phyloP scores from a whole-genome alignment of 805 yeast genomes.

The Nakazawaea molendinolei region DNA sequence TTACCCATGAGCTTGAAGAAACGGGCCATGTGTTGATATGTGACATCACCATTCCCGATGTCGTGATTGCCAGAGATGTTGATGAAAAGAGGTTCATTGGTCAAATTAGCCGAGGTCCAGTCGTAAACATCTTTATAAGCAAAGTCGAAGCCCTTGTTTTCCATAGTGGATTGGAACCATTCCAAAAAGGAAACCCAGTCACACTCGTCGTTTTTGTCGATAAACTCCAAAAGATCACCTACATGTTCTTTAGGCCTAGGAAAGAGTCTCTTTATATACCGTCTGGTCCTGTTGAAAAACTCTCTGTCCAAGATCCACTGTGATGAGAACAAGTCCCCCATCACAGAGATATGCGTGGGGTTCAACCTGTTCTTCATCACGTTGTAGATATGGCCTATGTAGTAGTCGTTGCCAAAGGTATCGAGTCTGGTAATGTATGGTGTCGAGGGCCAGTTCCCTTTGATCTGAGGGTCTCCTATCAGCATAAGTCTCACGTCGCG shows the following conservation, averaged over 20 bases:
- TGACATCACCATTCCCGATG: slow-evolving; percentile 94
- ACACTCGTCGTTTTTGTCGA: slow-evolving; percentile 42
- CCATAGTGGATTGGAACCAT: slow-evolving; percentile 22
- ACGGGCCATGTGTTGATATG: slow-evolving; percentile 83
- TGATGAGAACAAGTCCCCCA: slow-evolving; percentile 90
- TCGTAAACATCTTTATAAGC: slow-evolving; percentile 59
- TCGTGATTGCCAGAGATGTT: slow-evolving; percentile 95
- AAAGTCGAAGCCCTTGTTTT: slow-evolving; percentile 30
- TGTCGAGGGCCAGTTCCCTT: slow-evolving; percentile 75
- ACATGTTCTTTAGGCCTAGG: slow-evolving; percentile 49
- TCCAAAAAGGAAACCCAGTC: slow-evolving; percentile 46
- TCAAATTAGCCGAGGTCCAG: slow-evolving; percentile 46
- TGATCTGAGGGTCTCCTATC: slow-evolving; percentile 96
- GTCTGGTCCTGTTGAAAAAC: slow-evolving; percentile 68
- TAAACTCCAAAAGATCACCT: slow-evolving; percentile 39
- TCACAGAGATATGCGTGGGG: slow-evolving; percentile 79
- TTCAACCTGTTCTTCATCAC: slow-evolving; percentile 54
- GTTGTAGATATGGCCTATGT: slow-evolving; percentile 74
- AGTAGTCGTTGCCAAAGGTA: slow-evolving; percentile 84
- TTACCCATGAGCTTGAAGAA: slow-evolving; percentile 71
- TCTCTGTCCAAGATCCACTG: slow-evolving; percentile 94
- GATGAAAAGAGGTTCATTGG: slow-evolving; percentile 59
- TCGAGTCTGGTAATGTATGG: slow-evolving; percentile 71
- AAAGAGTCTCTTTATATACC: slow-evolving; percentile 68
- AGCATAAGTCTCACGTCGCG: slow-evolving; percentile 63